These are phyloP conservation scores for Fusarium sp. DNA, from an alignment of 2,329 filamentous ascomycete genomes.

Conservation along the genomic window DNA sequence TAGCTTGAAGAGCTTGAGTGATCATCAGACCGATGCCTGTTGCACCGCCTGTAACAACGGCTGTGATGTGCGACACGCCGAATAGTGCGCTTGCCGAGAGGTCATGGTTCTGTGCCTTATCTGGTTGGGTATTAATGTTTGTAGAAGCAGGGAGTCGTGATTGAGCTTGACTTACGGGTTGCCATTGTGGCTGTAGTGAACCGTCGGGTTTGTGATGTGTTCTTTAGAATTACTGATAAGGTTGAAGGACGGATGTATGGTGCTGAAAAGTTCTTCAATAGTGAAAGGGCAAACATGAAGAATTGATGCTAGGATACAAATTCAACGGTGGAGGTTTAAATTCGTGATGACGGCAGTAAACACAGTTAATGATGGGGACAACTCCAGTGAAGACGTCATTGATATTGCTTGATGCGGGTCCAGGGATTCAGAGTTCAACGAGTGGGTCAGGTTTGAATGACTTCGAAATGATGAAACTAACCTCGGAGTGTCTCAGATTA, in stretches of 20 bases:
- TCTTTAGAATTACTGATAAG: not conserved
- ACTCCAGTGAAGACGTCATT: not conserved
- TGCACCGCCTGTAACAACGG: constrained; percentile 7
- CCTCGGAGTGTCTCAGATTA: not conserved
- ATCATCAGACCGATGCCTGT: constrained; percentile 18
- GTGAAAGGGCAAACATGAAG: not conserved
- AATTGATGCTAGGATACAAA: not conserved
- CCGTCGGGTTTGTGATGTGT: not conserved
- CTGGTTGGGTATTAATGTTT: not conserved
- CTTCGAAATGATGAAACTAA: not conserved
- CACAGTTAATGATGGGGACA: not conserved
- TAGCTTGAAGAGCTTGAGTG: constrained; percentile 1
- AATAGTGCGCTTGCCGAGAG: constrained; percentile 15
- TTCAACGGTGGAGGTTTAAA: fast-evolving
- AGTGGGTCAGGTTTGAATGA: not conserved
- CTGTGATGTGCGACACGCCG: constrained; percentile 15
- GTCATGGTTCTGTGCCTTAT: not conserved
- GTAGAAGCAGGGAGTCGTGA: too few relatives aligned
- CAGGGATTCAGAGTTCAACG: not conserved
- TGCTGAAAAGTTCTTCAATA: too few relatives aligned
- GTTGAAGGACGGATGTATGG: not conserved
- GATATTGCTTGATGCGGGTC: not conserved
- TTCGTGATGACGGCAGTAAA: not conserved
- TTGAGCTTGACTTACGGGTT: not conserved
- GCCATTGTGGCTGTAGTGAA: not conserved